These are phyloP conservation scores for Talaromyces stipitatus DNA, from an alignment of 495 filamentous ascomycete genomes.

Conservation along the genomic window DNA sequence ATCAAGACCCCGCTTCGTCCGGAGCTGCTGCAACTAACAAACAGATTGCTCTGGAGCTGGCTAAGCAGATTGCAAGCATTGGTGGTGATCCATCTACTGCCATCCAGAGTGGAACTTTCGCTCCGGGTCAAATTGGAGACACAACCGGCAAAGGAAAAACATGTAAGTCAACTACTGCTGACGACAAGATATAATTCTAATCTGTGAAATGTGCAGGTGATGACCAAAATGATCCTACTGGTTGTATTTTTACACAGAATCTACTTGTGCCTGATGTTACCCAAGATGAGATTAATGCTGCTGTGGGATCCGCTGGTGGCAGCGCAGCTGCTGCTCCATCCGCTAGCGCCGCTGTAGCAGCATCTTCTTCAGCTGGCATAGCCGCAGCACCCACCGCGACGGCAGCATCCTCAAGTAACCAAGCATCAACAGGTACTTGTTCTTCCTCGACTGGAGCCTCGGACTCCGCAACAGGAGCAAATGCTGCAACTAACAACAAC, in stretches of 20 bases:
- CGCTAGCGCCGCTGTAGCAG: neutral
- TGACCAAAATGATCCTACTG: conserved; percentile 37
- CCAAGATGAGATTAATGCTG: conserved; percentile 45
- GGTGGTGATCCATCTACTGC: conserved; percentile 51
- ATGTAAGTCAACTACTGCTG: conserved; percentile 37
- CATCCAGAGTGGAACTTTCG: conserved; percentile 50
- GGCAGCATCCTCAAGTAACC: neutral
- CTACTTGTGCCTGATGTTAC: conserved; percentile 52
- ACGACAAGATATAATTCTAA: neutral
- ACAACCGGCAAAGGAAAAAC: conserved; percentile 50
- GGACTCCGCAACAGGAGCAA: neutral
- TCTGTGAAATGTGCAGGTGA: conserved; percentile 5
- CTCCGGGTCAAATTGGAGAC: conserved; percentile 50
- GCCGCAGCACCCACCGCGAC: neutral
- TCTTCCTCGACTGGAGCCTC: neutral
- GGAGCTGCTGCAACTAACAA: conserved; percentile 45
- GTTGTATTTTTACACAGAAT: conserved; percentile 56
- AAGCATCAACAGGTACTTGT: neutral
- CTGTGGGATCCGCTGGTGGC: conserved; percentile 27
- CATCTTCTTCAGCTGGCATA: neutral
- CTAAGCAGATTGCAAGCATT: conserved; percentile 45
- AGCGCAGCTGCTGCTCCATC: conserved; percentile 4
- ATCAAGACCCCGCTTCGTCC: conserved; percentile 53
- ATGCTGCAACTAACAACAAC: neutral
- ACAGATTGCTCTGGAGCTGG: conserved; percentile 46